Conservation (phyloP, 2,329 filamentous ascomycete species). For the Penicillium sp. region DNA sequence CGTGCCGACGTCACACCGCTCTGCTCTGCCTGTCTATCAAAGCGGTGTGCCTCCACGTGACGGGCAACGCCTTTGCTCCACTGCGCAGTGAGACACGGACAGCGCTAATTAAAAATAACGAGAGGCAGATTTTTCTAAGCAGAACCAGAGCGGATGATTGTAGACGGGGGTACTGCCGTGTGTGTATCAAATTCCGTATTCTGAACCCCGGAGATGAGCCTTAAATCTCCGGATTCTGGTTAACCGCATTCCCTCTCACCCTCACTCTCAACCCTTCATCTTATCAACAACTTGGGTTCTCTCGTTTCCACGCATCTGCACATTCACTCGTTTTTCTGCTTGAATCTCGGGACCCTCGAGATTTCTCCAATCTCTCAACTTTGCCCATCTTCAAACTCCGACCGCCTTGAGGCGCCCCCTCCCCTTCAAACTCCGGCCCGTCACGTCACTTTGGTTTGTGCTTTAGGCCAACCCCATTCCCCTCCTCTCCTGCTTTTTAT, state of each 20-base stretch:
- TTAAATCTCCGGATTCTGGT: slow-evolving; percentile 19
- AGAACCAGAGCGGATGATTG: slow-evolving; percentile 7
- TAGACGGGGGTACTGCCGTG: slow-evolving; percentile 6
- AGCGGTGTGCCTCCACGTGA: slow-evolving; percentile 6
- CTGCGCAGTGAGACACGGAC: slow-evolving; percentile 14
- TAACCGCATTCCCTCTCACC: slow-evolving; percentile 13
- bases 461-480: slow-evolving; percentile 15
- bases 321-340: slow-evolving; percentile 2
- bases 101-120: slow-evolving; percentile 24
- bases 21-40: neutral
- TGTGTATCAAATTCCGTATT: slow-evolving; percentile 5
- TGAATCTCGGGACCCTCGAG: slow-evolving; percentile 5
- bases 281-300: slow-evolving; percentile 1
- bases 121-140: neutral
- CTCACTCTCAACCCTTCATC: slow-evolving; percentile 11
- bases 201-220: slow-evolving; percentile 9
- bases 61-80: slow-evolving; percentile 3
- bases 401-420: slow-evolving; percentile 26
- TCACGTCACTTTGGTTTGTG: slow-evolving; percentile 20
- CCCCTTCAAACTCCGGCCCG: slow-evolving; percentile 6
- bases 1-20: slow-evolving; percentile 8
- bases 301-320: neutral
- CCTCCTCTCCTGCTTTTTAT: slow-evolving; percentile 8
- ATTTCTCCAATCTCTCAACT: neutral
- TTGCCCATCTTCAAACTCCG: slow-evolving; percentile 24